A percentile compares a stretch with the other conserved stretches of the same genome.
These are phyloP conservation scores for Aspergillus calidoustus DNA, from an alignment of 2,329 filamentous ascomycete genomes.

Conservation along the genomic window DNA sequence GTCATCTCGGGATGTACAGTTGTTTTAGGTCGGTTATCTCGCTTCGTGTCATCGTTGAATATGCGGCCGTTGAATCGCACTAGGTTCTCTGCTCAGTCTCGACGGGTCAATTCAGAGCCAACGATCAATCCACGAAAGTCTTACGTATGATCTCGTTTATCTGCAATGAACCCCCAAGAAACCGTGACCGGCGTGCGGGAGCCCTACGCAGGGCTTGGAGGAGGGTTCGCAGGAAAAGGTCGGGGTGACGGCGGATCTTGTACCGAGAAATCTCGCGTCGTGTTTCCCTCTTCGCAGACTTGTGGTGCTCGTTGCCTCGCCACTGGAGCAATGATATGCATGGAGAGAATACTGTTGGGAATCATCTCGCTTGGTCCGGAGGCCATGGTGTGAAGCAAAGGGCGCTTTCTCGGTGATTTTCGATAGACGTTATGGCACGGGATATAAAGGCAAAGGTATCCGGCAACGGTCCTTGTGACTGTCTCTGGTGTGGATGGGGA, in stretches of 20 bases:
- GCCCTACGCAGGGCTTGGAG: conserved; percentile 43
- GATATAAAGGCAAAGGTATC: neutral
- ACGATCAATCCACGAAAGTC: neutral
- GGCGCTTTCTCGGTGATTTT: conserved; percentile 2
- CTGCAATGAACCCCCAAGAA: conserved; percentile 2
- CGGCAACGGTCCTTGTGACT: neutral
- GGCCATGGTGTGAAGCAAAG: neutral
- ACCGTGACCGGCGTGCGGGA: neutral
- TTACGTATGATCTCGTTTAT: conserved; percentile 16
- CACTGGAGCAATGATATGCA: neutral
- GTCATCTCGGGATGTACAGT: conserved; percentile 12
- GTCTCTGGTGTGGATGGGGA: neutral
- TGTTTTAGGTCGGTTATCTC: conserved; percentile 6
- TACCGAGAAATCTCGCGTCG: conserved; percentile 17
- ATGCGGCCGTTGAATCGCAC: conserved; percentile 11
- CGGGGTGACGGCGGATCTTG: conserved; percentile 36
- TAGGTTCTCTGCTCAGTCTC: conserved; percentile 3
- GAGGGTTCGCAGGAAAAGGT: conserved; percentile 46
- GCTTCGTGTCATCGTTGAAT: conserved; percentile 13
- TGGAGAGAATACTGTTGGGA: neutral
- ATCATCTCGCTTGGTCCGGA: neutral
- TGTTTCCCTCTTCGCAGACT: conserved; percentile 1
- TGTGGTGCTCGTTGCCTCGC: neutral
- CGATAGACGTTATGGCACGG: neutral
- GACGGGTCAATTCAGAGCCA: neutral